Evolutionary conservation across 2,329 filamentous ascomycete species (phyloP), one percentile per base, ranked within the genome.

Genomic region (Cadophora malorum): DNA sequence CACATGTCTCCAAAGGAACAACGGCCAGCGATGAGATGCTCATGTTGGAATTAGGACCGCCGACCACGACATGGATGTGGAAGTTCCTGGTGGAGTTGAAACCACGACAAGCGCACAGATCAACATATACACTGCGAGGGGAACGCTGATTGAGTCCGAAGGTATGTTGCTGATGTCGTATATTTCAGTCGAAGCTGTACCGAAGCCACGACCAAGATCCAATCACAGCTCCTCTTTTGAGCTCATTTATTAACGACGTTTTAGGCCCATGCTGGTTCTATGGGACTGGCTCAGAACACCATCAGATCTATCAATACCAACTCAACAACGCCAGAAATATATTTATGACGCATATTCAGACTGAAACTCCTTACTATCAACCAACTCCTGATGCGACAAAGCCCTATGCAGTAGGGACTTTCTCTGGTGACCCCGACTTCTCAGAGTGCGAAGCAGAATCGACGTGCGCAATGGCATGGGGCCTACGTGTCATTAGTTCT

Each of bases 311-410:
- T 75, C 88, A 92, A 76, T 92, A 92, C 78, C 86, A 91, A 73
- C 80, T 92, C 58, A 80, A 81, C 71, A 81, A 83, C 63, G 88
- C 90, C 7, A 81, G 82, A 56, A 84, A 91, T 73, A 78, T 91
- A 65, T 89, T 85, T 77, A 84, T 88, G 75, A 88, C 87, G 16
- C 83, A 87, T 72, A 85, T 89, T 58, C 90, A 92, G 75, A 89
- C 89, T 60, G 90, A 92, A 78, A 89, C 90, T 4, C 86, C 90
- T 0, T 92, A 92, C 79, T 91, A 85, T 78, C 90, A 92, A 76
- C 82, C 79, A 80, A 8, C 89, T 90, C 79, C 64, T 16, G 59
- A 64, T 53, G 52, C 64, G 25, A 75, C 80, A 0, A 19, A 19
- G 41, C 41, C 41, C 10, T 16, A 45, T 45, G 16, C 16, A 16